Base-by-base conservation (phyloP, 108 stramenopile species). In the Nitzschia putrida region DNA sequence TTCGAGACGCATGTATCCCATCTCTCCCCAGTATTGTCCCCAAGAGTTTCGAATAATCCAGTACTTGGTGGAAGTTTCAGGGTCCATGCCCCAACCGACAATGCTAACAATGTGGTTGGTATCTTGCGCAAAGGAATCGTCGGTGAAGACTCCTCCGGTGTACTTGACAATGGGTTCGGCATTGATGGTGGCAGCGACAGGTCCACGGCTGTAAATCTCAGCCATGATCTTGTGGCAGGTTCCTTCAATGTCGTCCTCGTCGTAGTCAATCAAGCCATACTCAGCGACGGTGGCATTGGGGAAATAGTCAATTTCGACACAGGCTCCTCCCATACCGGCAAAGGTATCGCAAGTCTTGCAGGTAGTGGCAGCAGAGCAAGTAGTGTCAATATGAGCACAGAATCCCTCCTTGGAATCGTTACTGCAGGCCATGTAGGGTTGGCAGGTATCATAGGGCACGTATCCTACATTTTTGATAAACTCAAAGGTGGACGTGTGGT, bases 51-150 rank as follows among this genome's bases (percentile, higher is more conserved):
- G 80, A 45, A 96, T 73, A 69, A 97, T 93, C 95, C 95, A 98
- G 69, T 94, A 88, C 57, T 78, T 60, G 41, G 61, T 80, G 13
- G 86, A 80, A 42, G 72, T 79, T 23, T 84, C 76, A 34, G 77
- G 68, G 71, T 96, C 95, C 69, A 94, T 93, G 52, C 79, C 97
- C 95, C 91, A 98, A 9, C 97, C 97, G 23, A 83, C 86, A 72
- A 97, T 94, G 54, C 83, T 80, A 43, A 98, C 87, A 71, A 96
- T 90, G 71, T 98, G 97, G 74, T 97, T 96, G 49, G 89, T 80
- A 16, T 68, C 16, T 23, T 87, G 65, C 39, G 73, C 64, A 16
- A 47, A 45, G 21, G 76, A 76, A 73, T 96, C 88, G 18, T 74
- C 78, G 67, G 93, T 69, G 64, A 94, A 86, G 64, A 92, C 70